phyloP scores from a whole-genome alignment of 1,284 basidiomycete genomes.

The Irpex lacteus region DNA sequence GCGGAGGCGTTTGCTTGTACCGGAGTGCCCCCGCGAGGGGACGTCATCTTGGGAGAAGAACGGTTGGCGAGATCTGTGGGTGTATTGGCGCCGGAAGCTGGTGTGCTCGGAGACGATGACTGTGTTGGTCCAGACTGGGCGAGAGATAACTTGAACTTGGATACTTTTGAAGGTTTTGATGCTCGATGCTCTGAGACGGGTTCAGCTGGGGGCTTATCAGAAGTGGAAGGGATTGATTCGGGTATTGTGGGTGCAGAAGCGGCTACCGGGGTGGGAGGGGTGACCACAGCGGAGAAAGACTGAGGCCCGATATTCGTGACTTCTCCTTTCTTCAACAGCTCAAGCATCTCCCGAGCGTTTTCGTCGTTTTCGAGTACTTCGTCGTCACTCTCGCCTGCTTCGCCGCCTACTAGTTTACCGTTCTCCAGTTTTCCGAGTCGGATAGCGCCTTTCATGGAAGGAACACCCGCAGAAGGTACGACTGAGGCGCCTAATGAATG shows the following conservation, averaged over 20 bases:
- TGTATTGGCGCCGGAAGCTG: constrained; percentile 22
- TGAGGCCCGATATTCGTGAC: constrained; percentile 52
- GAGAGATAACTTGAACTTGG: constrained; percentile 38
- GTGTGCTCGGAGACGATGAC: constrained; percentile 8
- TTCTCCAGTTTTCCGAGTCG: constrained; percentile 61
- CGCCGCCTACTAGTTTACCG: constrained; percentile 51
- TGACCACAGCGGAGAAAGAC: neutral
- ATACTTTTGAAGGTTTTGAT: constrained; percentile 39
- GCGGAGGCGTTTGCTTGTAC: constrained; percentile 7
- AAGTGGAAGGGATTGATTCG: neutral
- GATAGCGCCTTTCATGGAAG: constrained; percentile 53
- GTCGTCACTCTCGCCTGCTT: constrained; percentile 52
- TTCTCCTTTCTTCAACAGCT: constrained; percentile 54
- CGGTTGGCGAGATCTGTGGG: constrained; percentile 25
- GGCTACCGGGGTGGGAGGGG: neutral
- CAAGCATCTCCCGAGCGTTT: constrained; percentile 49
- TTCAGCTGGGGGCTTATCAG: constrained; percentile 2
- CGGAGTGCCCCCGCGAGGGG: neutral
- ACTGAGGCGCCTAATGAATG: constrained; percentile 45
- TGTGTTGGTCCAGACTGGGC: constrained; percentile 2
- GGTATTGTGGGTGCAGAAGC: neutral
- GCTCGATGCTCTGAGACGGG: constrained; percentile 16
- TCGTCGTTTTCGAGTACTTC: constrained; percentile 42
- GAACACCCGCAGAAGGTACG: constrained; percentile 49
- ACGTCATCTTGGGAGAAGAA: constrained; percentile 32